Conservation (phyloP, 495 filamentous ascomycete genomes). For the Penicillium argentinense region DNA sequence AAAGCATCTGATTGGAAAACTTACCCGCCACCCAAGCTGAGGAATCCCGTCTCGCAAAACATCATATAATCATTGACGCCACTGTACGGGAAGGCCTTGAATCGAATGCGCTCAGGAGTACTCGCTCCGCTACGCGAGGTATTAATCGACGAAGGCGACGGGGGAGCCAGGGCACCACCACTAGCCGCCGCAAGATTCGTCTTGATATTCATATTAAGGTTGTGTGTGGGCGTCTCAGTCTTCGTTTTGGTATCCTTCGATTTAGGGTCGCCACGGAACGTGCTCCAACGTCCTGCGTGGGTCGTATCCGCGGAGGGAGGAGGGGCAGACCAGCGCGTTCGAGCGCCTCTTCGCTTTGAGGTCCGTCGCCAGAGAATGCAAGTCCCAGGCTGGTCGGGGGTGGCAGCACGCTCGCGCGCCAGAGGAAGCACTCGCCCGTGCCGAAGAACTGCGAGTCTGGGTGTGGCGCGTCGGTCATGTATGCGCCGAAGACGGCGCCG, state of each 20-base stretch:
- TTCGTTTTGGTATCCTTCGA: conserved; percentile 17
- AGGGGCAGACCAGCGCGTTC: conserved; percentile 57
- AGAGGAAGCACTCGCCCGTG: conserved; percentile 97
- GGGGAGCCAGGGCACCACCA: conserved; percentile 27
- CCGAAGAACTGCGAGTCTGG: conserved; percentile 85
- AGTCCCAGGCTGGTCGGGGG: conserved; percentile 45
- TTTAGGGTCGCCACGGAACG: conserved; percentile 45
- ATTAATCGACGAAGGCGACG: conserved; percentile 26
- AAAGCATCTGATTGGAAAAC: conserved; percentile 30
- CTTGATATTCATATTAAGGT: conserved; percentile 30
- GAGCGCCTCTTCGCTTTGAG: conserved; percentile 37
- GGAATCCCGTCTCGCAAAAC: conserved; percentile 81
- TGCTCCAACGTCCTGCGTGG: conserved; percentile 69
- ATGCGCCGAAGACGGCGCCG: conserved; percentile 82
- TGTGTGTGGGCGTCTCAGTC: conserved; percentile 22
- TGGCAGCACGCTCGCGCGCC: conserved; percentile 71
- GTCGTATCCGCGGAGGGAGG: conserved; percentile 76
- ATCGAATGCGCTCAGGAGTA: conserved; percentile 70
- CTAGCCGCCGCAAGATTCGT: conserved; percentile 30
- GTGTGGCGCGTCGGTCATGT: conserved; percentile 83
- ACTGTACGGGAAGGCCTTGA: conserved; percentile 96
- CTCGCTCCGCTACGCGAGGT: conserved; percentile 37
- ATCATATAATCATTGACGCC: conserved; percentile 97
- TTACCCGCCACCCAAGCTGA: conserved; percentile 82
- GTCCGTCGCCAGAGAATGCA: conserved; percentile 35